Evolutionary conservation across 306 rosid genomes (phyloP), one percentile per base, ranked within the genome.

Genomic region (Psophocarpus tetragonolobus): DNA sequence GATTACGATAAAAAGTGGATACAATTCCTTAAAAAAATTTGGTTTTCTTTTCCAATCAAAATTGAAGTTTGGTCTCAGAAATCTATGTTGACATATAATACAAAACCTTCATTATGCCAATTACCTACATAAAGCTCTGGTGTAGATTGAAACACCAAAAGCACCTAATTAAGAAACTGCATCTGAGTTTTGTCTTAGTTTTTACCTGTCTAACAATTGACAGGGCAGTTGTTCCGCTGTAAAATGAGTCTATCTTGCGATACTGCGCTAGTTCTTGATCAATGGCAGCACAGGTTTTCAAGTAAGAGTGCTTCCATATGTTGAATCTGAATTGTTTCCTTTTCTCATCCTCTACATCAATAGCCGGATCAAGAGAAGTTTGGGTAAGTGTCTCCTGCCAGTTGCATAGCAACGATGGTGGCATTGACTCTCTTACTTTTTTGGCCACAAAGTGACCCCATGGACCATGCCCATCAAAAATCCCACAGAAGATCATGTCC

Each of bases 361-460:
- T 66, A 14, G 82, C 88, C 1, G 58, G 75, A 36, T 81, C 91
- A 24, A 74, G 78, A 24, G 91, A 83, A 76, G 88, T 50, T 80
- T 87, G 92, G 26, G 85, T 77, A 27, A 94, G 78, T 47, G 96
- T 80, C 68, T 95, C 93, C 44, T 95, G 97, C 98, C 98, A 95
- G 53, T 86, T 89, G 71, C 90, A 85, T 21, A 95, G 80, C 81
- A 95, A 78, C 77, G 97, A 82, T 10, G 82, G 74, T 32, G 97
- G 93, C 97, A 95, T 85, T 27, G 93, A 85, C 73, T 95, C 88
- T 79, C 97, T 89, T 5, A 92, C 88, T 48, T 64, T 80, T 82
- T 95, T 95, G 3, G 98, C 89, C 82, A 95, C 97, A 80, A 88
- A 91, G 78, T 95, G 97, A 32, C 98, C 98, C 98, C 98, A 95